Base-by-base conservation (phyloP, 1,139 yeast species). In the Sugiyamaella novakii region DNA sequence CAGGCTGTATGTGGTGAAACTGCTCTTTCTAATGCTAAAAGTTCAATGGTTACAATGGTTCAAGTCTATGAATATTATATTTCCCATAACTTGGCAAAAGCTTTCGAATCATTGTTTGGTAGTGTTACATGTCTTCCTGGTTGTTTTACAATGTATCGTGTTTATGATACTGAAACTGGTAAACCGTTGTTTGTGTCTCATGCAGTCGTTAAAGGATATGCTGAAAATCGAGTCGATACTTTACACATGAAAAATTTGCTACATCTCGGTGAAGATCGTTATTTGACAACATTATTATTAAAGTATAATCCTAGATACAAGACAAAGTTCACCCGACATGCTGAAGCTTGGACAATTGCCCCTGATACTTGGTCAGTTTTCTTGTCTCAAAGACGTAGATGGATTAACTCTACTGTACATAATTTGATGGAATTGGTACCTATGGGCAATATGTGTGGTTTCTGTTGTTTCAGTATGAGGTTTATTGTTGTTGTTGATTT, bases 401-500 rank as follows among this genome's bases (percentile, higher is more conserved):
- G 76, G 76, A 72, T 72, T 54, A 72, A 72, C 59, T 71, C 75
- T 2, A 71, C 75, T 1, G 73, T 71, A 15, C 75, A 71, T 50
- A 71, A 71, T 53, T 58, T 71, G 58, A 61, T 69, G 11, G 75
- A 71, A 54, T 59, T 71, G 42, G 69, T 64, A 6, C 73, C 74
- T 11, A 59, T 71, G 70, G 57, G 65, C 22, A 70, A 70, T 44
- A 62, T 71, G 59, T 71, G 75, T 54, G 75, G 75, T 3, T 71
- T 71, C 62, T 72, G 74, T 61, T 70, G 74, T 54, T 69, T 71
- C 59, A 61, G 70, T 45, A 71, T 71, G 75, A 60, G 75, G 33
- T 71, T 71, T 54, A 60, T 71, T 51, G 75, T 71, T 8, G 54
- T 71, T 24, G 54, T 71, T 22, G 75, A 71, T 54, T 60, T 71